Evolutionary conservation across 2,329 filamentous ascomycete genomes (phyloP), one percentile per base, ranked within the genome.

Genomic region (Ophiocordyceps australis): DNA sequence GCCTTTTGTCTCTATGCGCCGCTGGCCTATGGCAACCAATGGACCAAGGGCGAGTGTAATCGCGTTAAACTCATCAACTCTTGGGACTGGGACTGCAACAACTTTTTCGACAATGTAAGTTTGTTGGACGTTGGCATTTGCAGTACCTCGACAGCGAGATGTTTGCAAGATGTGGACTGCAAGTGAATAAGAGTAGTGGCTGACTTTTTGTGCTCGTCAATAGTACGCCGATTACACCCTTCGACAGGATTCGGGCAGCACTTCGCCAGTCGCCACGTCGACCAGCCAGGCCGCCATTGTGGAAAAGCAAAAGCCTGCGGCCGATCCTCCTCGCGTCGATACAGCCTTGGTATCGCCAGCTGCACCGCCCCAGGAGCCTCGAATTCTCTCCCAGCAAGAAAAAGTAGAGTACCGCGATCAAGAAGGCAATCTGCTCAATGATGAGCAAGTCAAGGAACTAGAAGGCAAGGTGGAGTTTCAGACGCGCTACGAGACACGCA

Each of bases 31-130:
- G 89, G 89, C 33, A 94, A 92, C 47, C 61, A 73, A 26, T 98
- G 89, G 89, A 98, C 86, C 26, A 79, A 82, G 59, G 57, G 65
- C 31, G 76, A 89, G 43, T 98, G 89, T 63, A 74, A 71, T 38
- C 72, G 71, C 29, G 75, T 89, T 33, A 95, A 95, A 61, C 59
- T 98, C 9, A 74, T 95, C 45, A 59, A 65, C 30, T 75, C 72
- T 2, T 98, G 89, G 89, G 89, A 98, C 48, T 98, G 86, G 67
- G 89, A 98, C 52, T 98, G 89, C 66, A 93, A 92, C 51, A 85
- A 69, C 32, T 98, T 98, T 59, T 62, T 76, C 39, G 74, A 74
- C 36, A 73, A 72, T 46, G 85, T 94, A 73, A 79, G 80, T 75
- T 9, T 14, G 21, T 23, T 40, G 27, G 41, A 45, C 9, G 16